These are phyloP conservation scores for Ophiocordyceps australis DNA, from an alignment of 2,329 filamentous ascomycete genomes.

Conservation along the genomic window DNA sequence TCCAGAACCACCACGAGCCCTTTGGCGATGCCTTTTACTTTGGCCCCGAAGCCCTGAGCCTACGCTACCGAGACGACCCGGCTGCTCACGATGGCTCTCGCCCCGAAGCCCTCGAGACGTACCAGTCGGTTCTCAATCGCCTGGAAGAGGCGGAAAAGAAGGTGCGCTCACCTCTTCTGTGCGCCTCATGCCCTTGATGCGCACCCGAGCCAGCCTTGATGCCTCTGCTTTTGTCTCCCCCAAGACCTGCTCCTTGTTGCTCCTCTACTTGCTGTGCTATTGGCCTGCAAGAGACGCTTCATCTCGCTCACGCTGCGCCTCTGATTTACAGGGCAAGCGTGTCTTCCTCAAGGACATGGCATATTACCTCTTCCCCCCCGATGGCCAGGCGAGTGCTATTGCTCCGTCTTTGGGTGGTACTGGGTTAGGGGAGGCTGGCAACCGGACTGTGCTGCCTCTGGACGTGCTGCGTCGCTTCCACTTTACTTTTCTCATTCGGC, in stretches of 20 bases:
- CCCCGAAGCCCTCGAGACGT: slow-evolving; percentile 54
- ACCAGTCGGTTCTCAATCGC: slow-evolving; percentile 57
- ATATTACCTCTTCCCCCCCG: slow-evolving; percentile 72
- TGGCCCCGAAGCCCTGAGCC: slow-evolving; percentile 71
- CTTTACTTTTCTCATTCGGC: slow-evolving; percentile 92
- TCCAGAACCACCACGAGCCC: slow-evolving; percentile 82
- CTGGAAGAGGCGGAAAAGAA: slow-evolving; percentile 56
- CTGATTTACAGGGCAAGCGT: slow-evolving; percentile 52
- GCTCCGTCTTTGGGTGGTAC: slow-evolving; percentile 63
- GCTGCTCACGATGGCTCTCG: slow-evolving; percentile 30
- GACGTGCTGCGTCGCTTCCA: slow-evolving; percentile 65
- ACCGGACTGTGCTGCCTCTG: slow-evolving; percentile 71
- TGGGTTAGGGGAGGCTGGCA: slow-evolving; percentile 45
- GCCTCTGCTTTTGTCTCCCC: too few relatives aligned
- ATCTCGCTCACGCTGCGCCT: too few relatives aligned
- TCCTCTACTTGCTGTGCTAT: too few relatives aligned
- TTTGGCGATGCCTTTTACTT: slow-evolving; percentile 97
- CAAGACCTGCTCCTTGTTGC: too few relatives aligned
- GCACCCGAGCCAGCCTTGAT: too few relatives aligned
- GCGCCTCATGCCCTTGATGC: too few relatives aligned
- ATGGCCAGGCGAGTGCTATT: slow-evolving; percentile 46
- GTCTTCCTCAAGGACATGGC: slow-evolving; percentile 98
- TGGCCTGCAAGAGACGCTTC: too few relatives aligned
- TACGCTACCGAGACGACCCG: slow-evolving; percentile 56
- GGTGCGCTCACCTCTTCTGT: slow-evolving; percentile 32